phyloP scores from a whole-genome alignment of 192 early-diverging fungal genomes.

The Chytriomyces sp. region DNA sequence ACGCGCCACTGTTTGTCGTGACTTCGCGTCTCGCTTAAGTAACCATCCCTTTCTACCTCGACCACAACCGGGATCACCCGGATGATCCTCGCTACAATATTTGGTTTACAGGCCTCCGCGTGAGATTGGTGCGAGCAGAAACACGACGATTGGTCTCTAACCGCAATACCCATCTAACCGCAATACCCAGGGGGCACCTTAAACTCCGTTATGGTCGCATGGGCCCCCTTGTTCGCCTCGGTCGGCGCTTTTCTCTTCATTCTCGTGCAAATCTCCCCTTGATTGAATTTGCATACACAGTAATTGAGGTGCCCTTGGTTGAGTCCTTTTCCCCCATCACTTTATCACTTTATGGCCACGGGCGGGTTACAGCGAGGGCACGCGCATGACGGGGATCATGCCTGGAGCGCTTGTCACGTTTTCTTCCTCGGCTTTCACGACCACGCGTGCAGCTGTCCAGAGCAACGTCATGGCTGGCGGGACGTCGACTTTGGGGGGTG shows the following conservation, averaged over 20 bases:
- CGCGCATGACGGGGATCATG: slow-evolving; percentile 73
- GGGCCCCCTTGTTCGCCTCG: slow-evolving; percentile 80
- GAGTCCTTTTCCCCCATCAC: slow-evolving; percentile 64
- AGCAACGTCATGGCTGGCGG: slow-evolving; percentile 57
- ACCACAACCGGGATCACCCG: too few species aligned
- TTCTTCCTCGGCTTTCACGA: slow-evolving; percentile 89
- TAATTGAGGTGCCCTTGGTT: slow-evolving; percentile 80
- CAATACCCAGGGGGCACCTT: not conserved
- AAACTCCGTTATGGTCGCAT: slow-evolving; percentile 87
- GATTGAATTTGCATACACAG: slow-evolving; percentile 94
- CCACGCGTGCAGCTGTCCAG: slow-evolving; percentile 85
- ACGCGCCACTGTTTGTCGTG: slow-evolving; percentile 65
- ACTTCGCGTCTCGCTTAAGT: slow-evolving; percentile 79
- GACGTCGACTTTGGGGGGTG: slow-evolving; percentile 51
- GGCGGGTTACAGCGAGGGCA: slow-evolving; percentile 65
- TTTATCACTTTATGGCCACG: slow-evolving; percentile 70
- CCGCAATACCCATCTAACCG: not conserved
- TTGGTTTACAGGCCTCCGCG: slow-evolving; percentile 17
- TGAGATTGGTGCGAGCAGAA: slow-evolving; percentile 86
- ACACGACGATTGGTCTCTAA: slow-evolving; percentile 73
- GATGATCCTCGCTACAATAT: not conserved
- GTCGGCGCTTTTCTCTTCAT: slow-evolving; percentile 88
- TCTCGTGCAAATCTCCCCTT: slow-evolving; percentile 89
- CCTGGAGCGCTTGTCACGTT: slow-evolving; percentile 92
- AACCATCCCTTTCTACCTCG: slow-evolving; percentile 22